A percentile compares a stretch with the other conserved stretches of the same genome.
Conservation (phyloP, 768 basidiomycete genomes). For the Lactarius trivialis region DNA sequence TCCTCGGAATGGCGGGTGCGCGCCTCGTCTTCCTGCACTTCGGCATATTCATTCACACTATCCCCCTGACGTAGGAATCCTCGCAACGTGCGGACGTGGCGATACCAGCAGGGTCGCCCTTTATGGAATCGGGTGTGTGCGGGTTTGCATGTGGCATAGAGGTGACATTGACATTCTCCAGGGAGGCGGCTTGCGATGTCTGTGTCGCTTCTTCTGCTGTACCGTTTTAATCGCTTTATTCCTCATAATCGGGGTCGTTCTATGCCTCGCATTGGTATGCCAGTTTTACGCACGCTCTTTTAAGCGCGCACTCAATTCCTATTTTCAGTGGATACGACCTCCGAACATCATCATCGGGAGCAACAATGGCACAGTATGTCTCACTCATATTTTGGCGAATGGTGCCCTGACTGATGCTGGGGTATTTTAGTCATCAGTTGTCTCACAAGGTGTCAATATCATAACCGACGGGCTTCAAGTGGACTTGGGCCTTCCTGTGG, state of each 20-base stretch:
- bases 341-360: slow-evolving; percentile 57
- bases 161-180: slow-evolving; percentile 25
- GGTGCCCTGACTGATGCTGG: not conserved
- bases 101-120: slow-evolving; percentile 19
- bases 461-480: slow-evolving; percentile 17
- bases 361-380: slow-evolving; percentile 34
- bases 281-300: not conserved
- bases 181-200: slow-evolving; percentile 53
- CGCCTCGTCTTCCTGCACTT: not conserved
- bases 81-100: slow-evolving; percentile 14
- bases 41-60: not conserved
- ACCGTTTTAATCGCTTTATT: slow-evolving; percentile 60
- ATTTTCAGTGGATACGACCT: slow-evolving; percentile 64
- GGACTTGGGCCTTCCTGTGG: slow-evolving; percentile 16
- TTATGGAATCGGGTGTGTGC: slow-evolving; percentile 22
- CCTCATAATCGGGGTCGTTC: slow-evolving; percentile 56
- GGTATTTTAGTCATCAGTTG: not conserved
- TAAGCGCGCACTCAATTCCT: slow-evolving; percentile 1
- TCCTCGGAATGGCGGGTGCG: slow-evolving; percentile 3
- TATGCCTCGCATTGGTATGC: slow-evolving; percentile 63
- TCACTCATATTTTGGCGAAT: slow-evolving; percentile 33
- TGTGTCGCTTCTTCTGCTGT: slow-evolving; percentile 72
- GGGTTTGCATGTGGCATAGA: not conserved
- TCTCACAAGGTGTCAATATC: slow-evolving; percentile 2
- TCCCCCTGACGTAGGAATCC: not conserved